Base-by-base conservation (phyloP, 805 yeast genomes). In the Nakazawaea wyomingensis region DNA sequence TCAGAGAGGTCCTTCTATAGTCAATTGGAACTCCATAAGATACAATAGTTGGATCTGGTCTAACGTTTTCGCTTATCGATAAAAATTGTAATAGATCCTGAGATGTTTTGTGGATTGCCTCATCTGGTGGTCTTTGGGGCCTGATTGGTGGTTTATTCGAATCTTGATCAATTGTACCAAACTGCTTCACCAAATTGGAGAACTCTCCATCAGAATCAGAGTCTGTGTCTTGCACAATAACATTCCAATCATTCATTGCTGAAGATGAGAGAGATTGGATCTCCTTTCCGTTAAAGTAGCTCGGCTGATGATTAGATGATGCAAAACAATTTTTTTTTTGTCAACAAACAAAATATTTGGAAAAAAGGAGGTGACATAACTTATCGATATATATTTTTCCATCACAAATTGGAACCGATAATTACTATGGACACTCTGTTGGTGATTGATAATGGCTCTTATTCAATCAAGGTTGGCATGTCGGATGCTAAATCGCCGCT, bases 371-470 rank as follows among this genome's bases (percentile, higher is more conserved):
- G n/a, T n/a, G n/a, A n/a, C n/a, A n/a, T n/a, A n/a, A n/a, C n/a
- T n/a, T n/a, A n/a, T n/a, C n/a, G n/a, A n/a, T n/a, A n/a, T n/a
- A n/a, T n/a, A n/a, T n/a, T n/a, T n/a, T n/a, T n/a, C n/a, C n/a
- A n/a, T n/a, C n/a, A n/a, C n/a, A n/a, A n/a, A n/a, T n/a, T n/a
- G n/a, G n/a, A n/a, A n/a, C n/a, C n/a, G n/a, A n/a, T n/a, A n/a
- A n/a, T n/a, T n/a, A n/a, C n/a, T n/a, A 51, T 51, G 56, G 34
- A 47, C 4, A 54, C 47, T 39, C 64, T 62, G 5, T 50, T 91
- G 21, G 78, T 93, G 4, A 63, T 93, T 13, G 99, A 93, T 55
- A 93, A 93, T 68, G 99, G 99, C 1, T 81, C 96, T 0, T 85
- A 85, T 56, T 78, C 78, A 47, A 72, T 93, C 42, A 91, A 91